phyloP scores from a whole-genome alignment of 805 yeast genomes.

The Pichia heedii region DNA sequence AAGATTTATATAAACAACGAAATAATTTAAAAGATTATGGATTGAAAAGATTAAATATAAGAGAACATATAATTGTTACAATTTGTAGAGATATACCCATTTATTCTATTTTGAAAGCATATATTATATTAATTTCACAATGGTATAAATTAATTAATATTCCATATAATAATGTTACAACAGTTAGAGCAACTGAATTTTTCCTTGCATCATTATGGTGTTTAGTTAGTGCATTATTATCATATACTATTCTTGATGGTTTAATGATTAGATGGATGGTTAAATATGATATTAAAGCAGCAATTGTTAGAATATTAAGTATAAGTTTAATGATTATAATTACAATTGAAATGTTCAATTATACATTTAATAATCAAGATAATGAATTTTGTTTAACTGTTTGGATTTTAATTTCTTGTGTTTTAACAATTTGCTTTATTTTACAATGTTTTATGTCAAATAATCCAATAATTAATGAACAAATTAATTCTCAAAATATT shows the following conservation, averaged over 20 bases:
- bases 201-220: slow-evolving; percentile 89
- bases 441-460: slow-evolving; percentile 85
- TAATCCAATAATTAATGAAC: slow-evolving; percentile 40
- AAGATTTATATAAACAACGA: slow-evolving; percentile 21
- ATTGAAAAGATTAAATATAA: slow-evolving; percentile 60
- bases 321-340: slow-evolving; percentile 68
- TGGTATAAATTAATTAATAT: slow-evolving; percentile 20
- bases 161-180: slow-evolving; percentile 28
- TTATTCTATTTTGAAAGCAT: slow-evolving; percentile 21
- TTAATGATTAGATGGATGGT: slow-evolving; percentile 92
- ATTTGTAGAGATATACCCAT: slow-evolving; percentile 73
- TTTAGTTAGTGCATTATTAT: slow-evolving; percentile 73
- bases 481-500: neutral
- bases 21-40: slow-evolving; percentile 49
- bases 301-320: slow-evolving; percentile 76
- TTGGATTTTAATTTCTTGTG: slow-evolving; percentile 87
- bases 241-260: slow-evolving; percentile 80
- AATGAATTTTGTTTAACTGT: slow-evolving; percentile 67
- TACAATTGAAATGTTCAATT: slow-evolving; percentile 56
- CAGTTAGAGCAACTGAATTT: slow-evolving; percentile 69
- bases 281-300: slow-evolving; percentile 79
- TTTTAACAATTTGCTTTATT: slow-evolving; percentile 70
- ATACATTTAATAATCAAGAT: slow-evolving; percentile 57
- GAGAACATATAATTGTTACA: slow-evolving; percentile 68
- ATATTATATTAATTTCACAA: slow-evolving; percentile 19